These are phyloP conservation scores for Saprolegnia parasitica DNA, from an alignment of 352 stramenopile genomes.

Conservation along the genomic window DNA sequence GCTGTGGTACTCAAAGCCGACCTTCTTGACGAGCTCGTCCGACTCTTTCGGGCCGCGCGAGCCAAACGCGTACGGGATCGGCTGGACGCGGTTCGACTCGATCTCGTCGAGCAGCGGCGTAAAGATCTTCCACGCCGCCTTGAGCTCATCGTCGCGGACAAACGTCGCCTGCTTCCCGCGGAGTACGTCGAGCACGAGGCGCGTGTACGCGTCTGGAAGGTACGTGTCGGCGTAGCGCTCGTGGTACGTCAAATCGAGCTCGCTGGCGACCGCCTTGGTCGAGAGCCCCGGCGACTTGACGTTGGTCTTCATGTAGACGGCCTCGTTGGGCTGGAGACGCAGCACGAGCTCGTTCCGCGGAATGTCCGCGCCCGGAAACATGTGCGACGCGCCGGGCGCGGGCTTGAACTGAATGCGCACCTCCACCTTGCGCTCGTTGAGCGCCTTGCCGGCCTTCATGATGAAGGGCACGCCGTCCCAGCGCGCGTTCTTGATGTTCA, in stretches of 20 bases:
- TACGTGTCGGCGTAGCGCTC: constrained; percentile 79
- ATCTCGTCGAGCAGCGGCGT: constrained; percentile 96
- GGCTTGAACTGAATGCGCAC: constrained; percentile 96
- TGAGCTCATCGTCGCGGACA: constrained; percentile 96
- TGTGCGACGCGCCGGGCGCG: constrained; percentile 79
- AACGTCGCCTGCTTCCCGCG: constrained; percentile 94
- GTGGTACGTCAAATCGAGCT: constrained; percentile 96
- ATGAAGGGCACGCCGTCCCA: constrained; percentile 98
- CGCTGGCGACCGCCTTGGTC: constrained; percentile 88
- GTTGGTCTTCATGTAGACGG: constrained; percentile 97
- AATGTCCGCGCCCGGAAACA: constrained; percentile 88
- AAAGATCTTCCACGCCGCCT: constrained; percentile 96
- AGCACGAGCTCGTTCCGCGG: constrained; percentile 96
- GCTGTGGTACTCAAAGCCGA: constrained; percentile 75
- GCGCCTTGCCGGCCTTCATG: constrained; percentile 97
- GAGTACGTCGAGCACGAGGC: constrained; percentile 96
- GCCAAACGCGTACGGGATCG: constrained; percentile 91
- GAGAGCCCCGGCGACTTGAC: constrained; percentile 93
- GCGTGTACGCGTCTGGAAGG: constrained; percentile 96
- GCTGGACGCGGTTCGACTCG: constrained; percentile 87
- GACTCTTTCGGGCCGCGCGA: constrained; percentile 89
- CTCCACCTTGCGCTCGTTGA: constrained; percentile 97
- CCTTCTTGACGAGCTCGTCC: constrained; percentile 65
- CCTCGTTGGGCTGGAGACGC: constrained; percentile 94
- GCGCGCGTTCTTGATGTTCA: constrained; percentile 93